Evolutionary conservation across 2,329 filamentous ascomycete species (phyloP).

Genomic region (Botrytis squamosa): DNA sequence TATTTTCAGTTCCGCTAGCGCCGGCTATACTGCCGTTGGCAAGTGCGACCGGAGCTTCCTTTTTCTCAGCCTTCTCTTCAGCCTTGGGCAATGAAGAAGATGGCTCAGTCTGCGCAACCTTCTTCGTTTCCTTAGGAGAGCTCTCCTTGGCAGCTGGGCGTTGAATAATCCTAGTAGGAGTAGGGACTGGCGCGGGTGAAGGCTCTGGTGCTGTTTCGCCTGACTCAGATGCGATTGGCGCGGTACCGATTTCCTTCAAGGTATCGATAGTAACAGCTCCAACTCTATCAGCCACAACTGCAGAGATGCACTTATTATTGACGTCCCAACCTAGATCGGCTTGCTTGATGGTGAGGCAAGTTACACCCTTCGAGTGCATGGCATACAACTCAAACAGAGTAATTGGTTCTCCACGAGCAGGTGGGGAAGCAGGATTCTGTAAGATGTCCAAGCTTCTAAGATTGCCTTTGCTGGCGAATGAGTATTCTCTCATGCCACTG

Average conservation of each 20-base stretch:
- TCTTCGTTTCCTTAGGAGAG: slow-evolving; percentile 34
- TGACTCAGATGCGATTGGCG: slow-evolving; percentile 22
- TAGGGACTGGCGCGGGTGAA: slow-evolving; percentile 27
- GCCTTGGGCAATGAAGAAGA: slow-evolving; percentile 33
- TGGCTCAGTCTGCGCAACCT: slow-evolving; percentile 29
- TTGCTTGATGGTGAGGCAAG: slow-evolving; percentile 81
- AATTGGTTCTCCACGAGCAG: slow-evolving; percentile 62
- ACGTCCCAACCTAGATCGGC: slow-evolving; percentile 88
- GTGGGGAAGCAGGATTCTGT: slow-evolving; percentile 62
- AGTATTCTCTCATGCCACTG: slow-evolving; percentile 94
- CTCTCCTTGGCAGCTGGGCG: slow-evolving; percentile 35
- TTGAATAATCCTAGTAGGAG: slow-evolving; percentile 33
- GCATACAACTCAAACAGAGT: slow-evolving; percentile 92
- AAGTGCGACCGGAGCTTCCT: slow-evolving; percentile 24
- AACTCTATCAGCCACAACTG: slow-evolving; percentile 72
- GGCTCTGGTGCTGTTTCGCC: slow-evolving; percentile 23
- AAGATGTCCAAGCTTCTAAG: slow-evolving; percentile 90
- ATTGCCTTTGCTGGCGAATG: slow-evolving; percentile 80
- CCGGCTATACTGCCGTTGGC: slow-evolving; percentile 33
- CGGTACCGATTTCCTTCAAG: slow-evolving; percentile 46
- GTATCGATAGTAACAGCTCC: slow-evolving; percentile 74
- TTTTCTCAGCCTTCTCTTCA: slow-evolving; percentile 44
- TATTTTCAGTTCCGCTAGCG: slow-evolving; percentile 47
- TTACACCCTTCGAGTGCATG: slow-evolving; percentile 97
- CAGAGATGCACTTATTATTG: slow-evolving; percentile 81